Conservation (phyloP, 1,284 basidiomycete species). For the Cryptococcus sp. region DNA sequence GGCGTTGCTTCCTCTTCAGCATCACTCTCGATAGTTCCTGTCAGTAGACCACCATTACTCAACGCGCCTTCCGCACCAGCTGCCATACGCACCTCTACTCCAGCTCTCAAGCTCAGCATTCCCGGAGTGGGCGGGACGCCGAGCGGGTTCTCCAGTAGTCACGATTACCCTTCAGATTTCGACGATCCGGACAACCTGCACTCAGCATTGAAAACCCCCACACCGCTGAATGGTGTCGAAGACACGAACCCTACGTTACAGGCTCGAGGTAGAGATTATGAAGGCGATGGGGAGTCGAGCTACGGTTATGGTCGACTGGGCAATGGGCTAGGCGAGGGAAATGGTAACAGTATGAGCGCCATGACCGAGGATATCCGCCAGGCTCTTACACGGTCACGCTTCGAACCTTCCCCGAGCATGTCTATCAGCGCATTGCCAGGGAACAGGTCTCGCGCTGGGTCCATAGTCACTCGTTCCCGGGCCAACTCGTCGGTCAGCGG, state of each 20-base stretch:
- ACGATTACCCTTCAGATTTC: constrained; percentile 25
- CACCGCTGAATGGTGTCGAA: constrained; percentile 25
- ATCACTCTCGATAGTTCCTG: constrained; percentile 2
- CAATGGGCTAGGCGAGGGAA: constrained; percentile 23
- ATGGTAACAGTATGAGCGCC: constrained; percentile 26
- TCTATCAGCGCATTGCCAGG: constrained; percentile 11
- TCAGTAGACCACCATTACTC: constrained; percentile 26
- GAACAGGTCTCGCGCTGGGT: constrained; percentile 24
- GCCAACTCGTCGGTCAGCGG: constrained; percentile 7
- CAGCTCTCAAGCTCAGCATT: constrained; percentile 45
- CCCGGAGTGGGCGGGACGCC: constrained; percentile 25
- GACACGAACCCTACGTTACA: constrained; percentile 46
- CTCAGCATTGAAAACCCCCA: constrained; percentile 25
- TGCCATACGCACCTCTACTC: constrained; percentile 23
- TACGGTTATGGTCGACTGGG: constrained; percentile 37
- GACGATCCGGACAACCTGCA: constrained; percentile 28
- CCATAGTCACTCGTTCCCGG: constrained; percentile 7
- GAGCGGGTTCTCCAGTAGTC: constrained; percentile 16
- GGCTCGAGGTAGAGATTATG: constrained; percentile 31
- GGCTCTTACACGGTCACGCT: constrained; percentile 29
- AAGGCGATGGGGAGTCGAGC: constrained; percentile 33
- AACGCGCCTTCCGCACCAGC: constrained; percentile 24
- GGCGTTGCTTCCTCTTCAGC: constrained; percentile 20
- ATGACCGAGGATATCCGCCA: constrained; percentile 49
- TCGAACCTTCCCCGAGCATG: constrained; percentile 20